Conservation (phyloP, 225 moss, liverwort and hornwort species). For the Polytrichum commune region DNA sequence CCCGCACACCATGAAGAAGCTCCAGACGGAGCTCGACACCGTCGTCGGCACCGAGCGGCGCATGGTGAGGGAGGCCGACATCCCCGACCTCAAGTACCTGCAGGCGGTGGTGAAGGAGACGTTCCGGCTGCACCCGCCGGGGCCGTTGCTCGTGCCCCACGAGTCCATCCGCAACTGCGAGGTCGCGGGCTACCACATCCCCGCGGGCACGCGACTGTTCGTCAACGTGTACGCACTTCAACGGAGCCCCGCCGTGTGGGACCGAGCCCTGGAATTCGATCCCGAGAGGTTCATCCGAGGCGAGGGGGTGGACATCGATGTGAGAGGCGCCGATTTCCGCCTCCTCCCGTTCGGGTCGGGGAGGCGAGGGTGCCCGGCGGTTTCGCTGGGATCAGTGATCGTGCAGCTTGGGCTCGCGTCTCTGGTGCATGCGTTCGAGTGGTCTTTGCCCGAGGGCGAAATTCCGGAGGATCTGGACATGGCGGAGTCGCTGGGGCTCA, state of each 20-base stretch:
- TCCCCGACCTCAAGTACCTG: slow-evolving; percentile 21
- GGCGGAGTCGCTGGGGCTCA: slow-evolving; percentile 28
- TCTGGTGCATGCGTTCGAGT: slow-evolving; percentile 33
- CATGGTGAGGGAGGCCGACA: slow-evolving; percentile 17
- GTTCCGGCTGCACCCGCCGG: slow-evolving; percentile 27
- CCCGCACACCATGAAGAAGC: slow-evolving; percentile 21
- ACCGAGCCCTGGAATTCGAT: slow-evolving; percentile 19
- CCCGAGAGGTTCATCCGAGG: slow-evolving; percentile 24
- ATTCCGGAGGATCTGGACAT: slow-evolving; percentile 35
- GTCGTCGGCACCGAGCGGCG: slow-evolving; percentile 20
- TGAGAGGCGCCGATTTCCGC: slow-evolving; percentile 27
- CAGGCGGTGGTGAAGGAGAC: slow-evolving; percentile 32
- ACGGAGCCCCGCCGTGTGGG: slow-evolving; percentile 22
- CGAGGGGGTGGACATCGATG: slow-evolving; percentile 8
- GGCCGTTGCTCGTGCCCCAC: slow-evolving; percentile 21
- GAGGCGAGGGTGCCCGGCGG: slow-evolving; percentile 22
- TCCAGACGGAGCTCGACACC: slow-evolving; percentile 17
- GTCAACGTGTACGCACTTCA: slow-evolving; percentile 28
- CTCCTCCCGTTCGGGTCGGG: slow-evolving; percentile 33
- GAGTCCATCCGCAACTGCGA: slow-evolving; percentile 20
- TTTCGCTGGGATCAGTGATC: slow-evolving; percentile 5
- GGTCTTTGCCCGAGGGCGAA: slow-evolving; percentile 15
- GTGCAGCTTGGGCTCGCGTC: slow-evolving; percentile 26
- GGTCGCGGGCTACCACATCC: slow-evolving; percentile 27
- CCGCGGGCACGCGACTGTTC: slow-evolving; percentile 21